phyloP scores from a whole-genome alignment of 2,329 filamentous ascomycete species.

The Mariannaea elegans region DNA sequence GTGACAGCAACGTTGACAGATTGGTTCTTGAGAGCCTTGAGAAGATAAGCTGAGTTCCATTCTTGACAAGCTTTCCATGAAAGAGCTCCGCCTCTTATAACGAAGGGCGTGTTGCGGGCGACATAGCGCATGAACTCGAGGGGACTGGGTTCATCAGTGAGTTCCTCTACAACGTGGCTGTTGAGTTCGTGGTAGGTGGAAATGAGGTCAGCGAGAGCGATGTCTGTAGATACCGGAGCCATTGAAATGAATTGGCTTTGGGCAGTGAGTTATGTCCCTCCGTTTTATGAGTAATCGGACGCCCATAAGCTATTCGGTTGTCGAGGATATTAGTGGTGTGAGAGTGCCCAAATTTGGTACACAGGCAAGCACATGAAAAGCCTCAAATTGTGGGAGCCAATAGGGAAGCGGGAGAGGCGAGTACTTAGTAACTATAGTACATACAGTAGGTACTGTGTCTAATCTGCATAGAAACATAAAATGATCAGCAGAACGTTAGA shows the following conservation, averaged over 20 bases:
- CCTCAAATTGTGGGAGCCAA: not conserved
- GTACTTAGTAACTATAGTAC: too few species aligned
- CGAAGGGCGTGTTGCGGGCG: constrained; percentile 77
- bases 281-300: too few species aligned
- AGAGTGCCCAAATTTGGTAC: not conserved
- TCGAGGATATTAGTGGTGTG: not conserved
- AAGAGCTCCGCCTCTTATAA: constrained; percentile 69
- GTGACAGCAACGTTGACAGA: constrained; percentile 80
- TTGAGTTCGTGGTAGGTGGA: constrained; percentile 80
- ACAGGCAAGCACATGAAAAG: not conserved
- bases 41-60: constrained; percentile 72
- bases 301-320: not conserved
- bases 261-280: too few species aligned
- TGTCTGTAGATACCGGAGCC: constrained; percentile 13
- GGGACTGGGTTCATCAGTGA: constrained; percentile 72
- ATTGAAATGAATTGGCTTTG: too few species aligned
- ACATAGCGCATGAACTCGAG: constrained; percentile 85
- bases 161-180: constrained; percentile 64
- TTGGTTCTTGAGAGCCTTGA: constrained; percentile 60
- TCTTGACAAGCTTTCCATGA: constrained; percentile 69
- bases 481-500: not conserved
- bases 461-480: too few species aligned
- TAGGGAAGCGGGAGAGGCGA: not conserved
- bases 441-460: too few species aligned
- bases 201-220: constrained; percentile 61